Evolutionary conservation across 257 asterid genomes (phyloP).

Genomic region (Lycium ferocissimum): DNA sequence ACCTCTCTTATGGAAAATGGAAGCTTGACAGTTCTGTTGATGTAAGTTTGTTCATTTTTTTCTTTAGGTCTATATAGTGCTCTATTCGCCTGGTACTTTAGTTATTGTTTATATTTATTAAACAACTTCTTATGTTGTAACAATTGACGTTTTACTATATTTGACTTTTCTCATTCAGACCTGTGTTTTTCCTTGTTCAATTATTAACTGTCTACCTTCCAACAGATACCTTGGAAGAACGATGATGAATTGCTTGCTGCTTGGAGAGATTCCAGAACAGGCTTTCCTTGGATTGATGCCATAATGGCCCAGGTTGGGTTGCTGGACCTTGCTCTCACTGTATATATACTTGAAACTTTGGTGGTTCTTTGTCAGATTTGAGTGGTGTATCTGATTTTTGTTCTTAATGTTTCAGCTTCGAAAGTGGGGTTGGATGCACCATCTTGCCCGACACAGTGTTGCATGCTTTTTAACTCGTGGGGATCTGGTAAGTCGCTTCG

Average conservation of each 20-base stretch:
- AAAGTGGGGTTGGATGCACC: slow-evolving; percentile 99
- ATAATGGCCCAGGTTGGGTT: slow-evolving; percentile 87
- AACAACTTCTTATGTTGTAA: neutral
- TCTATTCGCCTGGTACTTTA: neutral
- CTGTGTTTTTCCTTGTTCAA: neutral
- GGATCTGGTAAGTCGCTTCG: slow-evolving; percentile 68
- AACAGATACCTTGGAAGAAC: slow-evolving; percentile 90
- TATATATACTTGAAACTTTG: neutral
- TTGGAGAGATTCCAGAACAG: slow-evolving; percentile 96
- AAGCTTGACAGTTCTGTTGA: neutral
- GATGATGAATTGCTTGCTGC: slow-evolving; percentile 74
- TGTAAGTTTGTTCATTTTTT: neutral
- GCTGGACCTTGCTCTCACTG: neutral
- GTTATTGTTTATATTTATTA: neutral
- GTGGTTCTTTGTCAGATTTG: neutral
- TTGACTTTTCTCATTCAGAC: neutral
- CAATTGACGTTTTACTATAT: neutral
- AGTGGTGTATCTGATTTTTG: neutral
- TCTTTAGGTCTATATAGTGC: neutral
- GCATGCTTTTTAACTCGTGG: slow-evolving; percentile 98
- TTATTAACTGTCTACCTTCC: neutral
- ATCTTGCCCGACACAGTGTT: slow-evolving; percentile 95
- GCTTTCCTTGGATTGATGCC: slow-evolving; percentile 99
- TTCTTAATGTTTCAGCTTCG: slow-evolving; percentile 57
- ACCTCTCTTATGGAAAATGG: neutral